Percentiles rank a stretch among this genome's conserved stretches.
phyloP scores from a whole-genome alignment of 768 basidiomycete genomes.

The Boletus pseudopeckii region DNA sequence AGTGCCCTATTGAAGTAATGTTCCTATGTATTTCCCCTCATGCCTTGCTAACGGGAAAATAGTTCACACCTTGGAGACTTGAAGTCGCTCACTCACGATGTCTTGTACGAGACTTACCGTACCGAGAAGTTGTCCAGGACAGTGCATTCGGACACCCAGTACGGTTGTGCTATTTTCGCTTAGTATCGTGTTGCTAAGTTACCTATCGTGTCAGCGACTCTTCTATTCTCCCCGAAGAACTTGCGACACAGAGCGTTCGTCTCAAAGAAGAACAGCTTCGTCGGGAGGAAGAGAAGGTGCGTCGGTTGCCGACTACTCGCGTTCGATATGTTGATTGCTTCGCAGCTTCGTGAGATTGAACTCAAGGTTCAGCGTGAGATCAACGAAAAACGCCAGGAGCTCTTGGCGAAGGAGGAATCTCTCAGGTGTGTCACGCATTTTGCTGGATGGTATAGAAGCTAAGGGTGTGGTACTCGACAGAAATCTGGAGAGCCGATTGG shows the following conservation, averaged over 20 bases:
- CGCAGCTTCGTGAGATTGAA: slow-evolving; percentile 92
- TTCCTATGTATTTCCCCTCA: slow-evolving; percentile 1
- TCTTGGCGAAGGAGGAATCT: slow-evolving; percentile 94
- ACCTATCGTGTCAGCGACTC: slow-evolving; percentile 53
- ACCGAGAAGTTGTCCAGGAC: slow-evolving; percentile 95
- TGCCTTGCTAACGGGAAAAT: slow-evolving; percentile 10
- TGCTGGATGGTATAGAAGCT: background rate
- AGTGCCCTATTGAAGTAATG: slow-evolving; percentile 85
- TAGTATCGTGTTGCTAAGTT: slow-evolving; percentile 24
- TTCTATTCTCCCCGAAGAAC: slow-evolving; percentile 92
- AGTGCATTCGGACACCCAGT: slow-evolving; percentile 78
- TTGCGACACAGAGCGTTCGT: slow-evolving; percentile 94
- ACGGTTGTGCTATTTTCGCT: slow-evolving; percentile 18
- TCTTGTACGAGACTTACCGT: slow-evolving; percentile 95
- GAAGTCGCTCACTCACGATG: slow-evolving; percentile 91
- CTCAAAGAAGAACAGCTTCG: slow-evolving; percentile 99
- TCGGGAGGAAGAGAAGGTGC: slow-evolving; percentile 91
- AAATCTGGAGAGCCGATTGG: slow-evolving; percentile 87
- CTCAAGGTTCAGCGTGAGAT: slow-evolving; percentile 98
- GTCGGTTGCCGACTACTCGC: slow-evolving; percentile 2
- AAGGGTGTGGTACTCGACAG: slow-evolving; percentile 34
- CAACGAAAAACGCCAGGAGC: slow-evolving; percentile 94
- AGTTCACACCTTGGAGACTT: slow-evolving; percentile 94
- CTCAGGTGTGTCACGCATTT: slow-evolving; percentile 55
- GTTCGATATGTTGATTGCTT: slow-evolving; percentile 11